Base-by-base conservation (phyloP, 2,329 filamentous ascomycete species). In the Fusarium sp. region DNA sequence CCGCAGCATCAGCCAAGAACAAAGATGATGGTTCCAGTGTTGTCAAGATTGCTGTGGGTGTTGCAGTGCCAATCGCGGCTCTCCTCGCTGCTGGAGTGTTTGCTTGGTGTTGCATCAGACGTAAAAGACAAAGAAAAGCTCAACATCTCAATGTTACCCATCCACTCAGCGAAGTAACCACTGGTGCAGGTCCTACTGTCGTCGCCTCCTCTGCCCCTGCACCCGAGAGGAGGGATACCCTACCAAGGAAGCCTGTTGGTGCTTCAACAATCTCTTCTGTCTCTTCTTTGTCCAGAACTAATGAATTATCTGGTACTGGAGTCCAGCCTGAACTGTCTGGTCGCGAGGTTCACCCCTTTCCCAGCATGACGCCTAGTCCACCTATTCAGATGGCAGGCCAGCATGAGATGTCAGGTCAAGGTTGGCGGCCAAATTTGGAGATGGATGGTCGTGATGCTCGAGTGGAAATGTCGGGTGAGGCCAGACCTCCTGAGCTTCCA, bases 31-130 rank as follows among this genome's bases (percentile, higher is more conserved):
- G 32, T 7, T 13, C 19, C 44, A 64, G 66, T 6, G 43, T 49
- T 9, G 30, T 67, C 54, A 73, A 73, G 48, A 73, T 73, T 37
- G 68, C 68, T 4, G 67, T 72, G 1, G 71, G 71, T 2, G 48
- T 71, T 3, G 64, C 64, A 15, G 52, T 73, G 22, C 61, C 68
- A 5, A 64, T 71, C 1, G 62, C 52, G 6, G 67, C 51, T 5
- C 30, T 73, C 2, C 43, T 71, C 0, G 56, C 40, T 10, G 56
- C 9, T 25, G 58, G 33, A 5, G 33, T 65, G 14, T 53, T 71
- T 23, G 45, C 30, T 10, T 73, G 56, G 37, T 73, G 59, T 55
- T 68, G 62, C 27, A 23, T 54, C 19, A 61, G 59, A 33, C 62
- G 56, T n/a, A 67, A 49, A 61, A 66, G 53, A 45, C 65, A 62